phyloP scores from a whole-genome alignment of 345 rosid genomes.

The Aegle marmelos region DNA sequence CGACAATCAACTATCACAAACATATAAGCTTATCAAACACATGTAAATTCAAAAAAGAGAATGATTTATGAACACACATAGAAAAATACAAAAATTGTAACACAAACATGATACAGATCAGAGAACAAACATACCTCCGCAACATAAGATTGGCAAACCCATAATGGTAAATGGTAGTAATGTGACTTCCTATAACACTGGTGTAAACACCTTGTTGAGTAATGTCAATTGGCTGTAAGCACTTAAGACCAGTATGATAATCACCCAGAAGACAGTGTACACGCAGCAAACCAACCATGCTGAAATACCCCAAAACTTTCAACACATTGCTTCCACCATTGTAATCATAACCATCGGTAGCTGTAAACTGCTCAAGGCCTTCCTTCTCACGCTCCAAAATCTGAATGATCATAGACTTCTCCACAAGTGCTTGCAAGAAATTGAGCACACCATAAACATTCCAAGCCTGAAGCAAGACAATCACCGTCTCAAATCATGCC shows the following conservation, averaged over 20 bases:
- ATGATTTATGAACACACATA: not conserved
- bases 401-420: slow-evolving; percentile 79
- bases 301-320: slow-evolving; percentile 96
- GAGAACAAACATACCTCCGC: slow-evolving; percentile 57
- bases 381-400: slow-evolving; percentile 93
- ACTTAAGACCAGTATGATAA: slow-evolving; percentile 91
- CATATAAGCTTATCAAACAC: too few relatives aligned
- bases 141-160: slow-evolving; percentile 98
- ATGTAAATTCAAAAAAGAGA: not conserved
- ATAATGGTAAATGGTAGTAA: slow-evolving; percentile 86
- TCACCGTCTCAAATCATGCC: not conserved
- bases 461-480: slow-evolving; percentile 61
- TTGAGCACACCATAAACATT: slow-evolving; percentile 98
- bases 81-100: not conserved
- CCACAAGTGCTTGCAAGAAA: slow-evolving; percentile 96
- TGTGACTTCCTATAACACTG: slow-evolving; percentile 94
- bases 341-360: slow-evolving; percentile 95
- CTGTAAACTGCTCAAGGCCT: slow-evolving; percentile 89
- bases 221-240: slow-evolving; percentile 91
- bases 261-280: slow-evolving; percentile 98
- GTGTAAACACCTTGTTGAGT: slow-evolving; percentile 89
- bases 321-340: slow-evolving; percentile 94
- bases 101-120: not conserved
- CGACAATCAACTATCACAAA: not conserved
- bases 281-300: slow-evolving; percentile 92